Evolutionary conservation across 2,329 filamentous ascomycete genomes (phyloP).

Genomic region (Sclerotinia spermophila): DNA sequence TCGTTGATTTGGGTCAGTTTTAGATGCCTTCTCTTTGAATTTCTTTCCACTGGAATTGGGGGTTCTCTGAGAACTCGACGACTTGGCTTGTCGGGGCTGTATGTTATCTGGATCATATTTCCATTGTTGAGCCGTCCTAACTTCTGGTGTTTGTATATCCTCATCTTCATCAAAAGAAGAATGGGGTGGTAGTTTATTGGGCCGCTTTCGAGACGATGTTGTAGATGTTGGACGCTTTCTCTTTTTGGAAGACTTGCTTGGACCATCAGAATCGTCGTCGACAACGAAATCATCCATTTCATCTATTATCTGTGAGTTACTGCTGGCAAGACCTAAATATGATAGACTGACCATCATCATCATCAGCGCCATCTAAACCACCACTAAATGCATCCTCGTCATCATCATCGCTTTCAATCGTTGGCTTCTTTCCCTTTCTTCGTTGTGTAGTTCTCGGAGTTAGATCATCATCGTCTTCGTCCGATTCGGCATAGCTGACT

Average conservation of each 20-base stretch:
- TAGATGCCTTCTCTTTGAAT: slow-evolving; percentile 65
- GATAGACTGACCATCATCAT: slow-evolving; percentile 49
- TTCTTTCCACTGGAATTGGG: slow-evolving; percentile 36
- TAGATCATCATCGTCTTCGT: slow-evolving; percentile 74
- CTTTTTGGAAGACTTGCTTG: slow-evolving; percentile 59
- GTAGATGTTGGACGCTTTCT: slow-evolving; percentile 55
- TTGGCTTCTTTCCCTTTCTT: slow-evolving; percentile 52
- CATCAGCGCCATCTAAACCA: slow-evolving; percentile 55
- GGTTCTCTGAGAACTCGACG: slow-evolving; percentile 40
- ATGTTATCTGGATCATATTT: slow-evolving; percentile 62
- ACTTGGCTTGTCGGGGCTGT: slow-evolving; percentile 47
- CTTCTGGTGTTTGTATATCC: slow-evolving; percentile 52
- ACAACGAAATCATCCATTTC: slow-evolving; percentile 87
- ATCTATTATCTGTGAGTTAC: slow-evolving; percentile 38
- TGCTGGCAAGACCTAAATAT: background rate
- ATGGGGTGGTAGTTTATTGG: slow-evolving; percentile 52
- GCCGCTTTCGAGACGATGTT: slow-evolving; percentile 57
- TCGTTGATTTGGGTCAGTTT: slow-evolving; percentile 77
- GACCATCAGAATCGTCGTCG: slow-evolving; percentile 73
- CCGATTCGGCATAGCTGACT: slow-evolving; percentile 82
- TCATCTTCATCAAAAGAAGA: slow-evolving; percentile 44
- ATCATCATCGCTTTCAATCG: slow-evolving; percentile 61
- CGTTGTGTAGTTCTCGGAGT: slow-evolving; percentile 38
- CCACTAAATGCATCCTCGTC: slow-evolving; percentile 66
- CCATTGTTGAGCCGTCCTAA: slow-evolving; percentile 81